A percentile compares a stretch with the other conserved stretches of the same genome.
These are phyloP conservation scores for Pilasporangium apinafurcum DNA, from an alignment of 352 stramenopile genomes.

Conservation along the genomic window DNA sequence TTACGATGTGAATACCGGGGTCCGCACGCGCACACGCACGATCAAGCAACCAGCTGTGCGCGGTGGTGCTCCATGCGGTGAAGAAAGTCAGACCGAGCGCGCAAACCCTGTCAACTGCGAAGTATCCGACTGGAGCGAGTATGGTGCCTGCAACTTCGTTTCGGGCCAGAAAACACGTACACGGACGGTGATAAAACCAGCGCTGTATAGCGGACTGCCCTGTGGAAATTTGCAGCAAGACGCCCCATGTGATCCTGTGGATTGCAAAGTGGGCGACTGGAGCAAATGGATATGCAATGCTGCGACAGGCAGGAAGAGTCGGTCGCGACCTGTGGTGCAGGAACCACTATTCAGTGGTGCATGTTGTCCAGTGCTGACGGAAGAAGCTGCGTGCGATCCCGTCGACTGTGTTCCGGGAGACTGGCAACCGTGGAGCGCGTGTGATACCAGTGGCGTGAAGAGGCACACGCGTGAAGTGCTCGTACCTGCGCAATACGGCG, in stretches of 20 bases:
- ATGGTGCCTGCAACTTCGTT: slow-evolving; percentile 24
- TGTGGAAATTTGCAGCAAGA: slow-evolving; percentile 25
- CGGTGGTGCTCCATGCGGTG: slow-evolving; percentile 28
- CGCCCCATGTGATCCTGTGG: slow-evolving; percentile 41
- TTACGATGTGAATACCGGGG: slow-evolving; percentile 27
- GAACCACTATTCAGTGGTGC: slow-evolving; percentile 24
- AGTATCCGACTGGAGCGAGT: slow-evolving; percentile 37
- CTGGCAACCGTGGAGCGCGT: slow-evolving; percentile 23
- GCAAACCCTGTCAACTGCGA: slow-evolving; percentile 41
- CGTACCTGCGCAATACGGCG: slow-evolving; percentile 23
- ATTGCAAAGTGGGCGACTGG: slow-evolving; percentile 45
- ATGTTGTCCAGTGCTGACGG: slow-evolving; percentile 14
- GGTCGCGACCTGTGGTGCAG: slow-evolving; percentile 26
- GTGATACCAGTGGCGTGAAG: slow-evolving; percentile 20
- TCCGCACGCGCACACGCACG: slow-evolving; percentile 20
- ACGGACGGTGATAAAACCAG: slow-evolving; percentile 20
- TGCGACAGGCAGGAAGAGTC: slow-evolving; percentile 18
- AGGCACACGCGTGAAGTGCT: slow-evolving; percentile 21
- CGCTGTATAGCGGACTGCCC: slow-evolving; percentile 36
- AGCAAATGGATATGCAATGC: slow-evolving; percentile 28
- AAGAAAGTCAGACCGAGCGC: slow-evolving; percentile 21
- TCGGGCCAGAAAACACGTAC: slow-evolving; percentile 21
- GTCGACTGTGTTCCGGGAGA: slow-evolving; percentile 33
- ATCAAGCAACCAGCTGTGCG: slow-evolving; percentile 24
- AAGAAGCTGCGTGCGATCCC: slow-evolving; percentile 17